A percentile compares a stretch with the other conserved stretches of the same genome.
phyloP scores from a whole-genome alignment of 202 grass and related monocot genomes.

The Setaria italica region DNA sequence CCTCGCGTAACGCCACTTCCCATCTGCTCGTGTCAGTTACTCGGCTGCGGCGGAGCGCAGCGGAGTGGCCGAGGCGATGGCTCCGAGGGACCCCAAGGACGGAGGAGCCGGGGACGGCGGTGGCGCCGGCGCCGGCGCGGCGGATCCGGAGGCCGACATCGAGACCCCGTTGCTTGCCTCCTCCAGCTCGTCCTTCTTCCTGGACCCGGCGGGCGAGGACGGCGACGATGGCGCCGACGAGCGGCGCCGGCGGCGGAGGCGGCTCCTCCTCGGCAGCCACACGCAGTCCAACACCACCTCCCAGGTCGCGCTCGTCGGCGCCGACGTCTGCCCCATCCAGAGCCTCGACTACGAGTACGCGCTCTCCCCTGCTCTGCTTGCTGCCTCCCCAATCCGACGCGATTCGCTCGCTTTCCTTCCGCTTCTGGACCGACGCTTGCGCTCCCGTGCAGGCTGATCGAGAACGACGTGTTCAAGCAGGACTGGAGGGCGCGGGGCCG shows the following conservation, averaged over 20 bases:
- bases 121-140: not conserved
- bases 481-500: constrained; percentile 72
- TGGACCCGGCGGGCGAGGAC: constrained; percentile 45
- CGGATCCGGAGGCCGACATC: constrained; percentile 48
- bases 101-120: not conserved
- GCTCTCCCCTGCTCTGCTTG: not conserved
- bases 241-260: constrained; percentile 23
- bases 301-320: constrained; percentile 86
- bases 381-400: not conserved
- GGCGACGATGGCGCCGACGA: constrained; percentile 30
- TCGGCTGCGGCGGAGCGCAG: not conserved
- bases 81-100: constrained; percentile 37
- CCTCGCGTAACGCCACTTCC: not conserved
- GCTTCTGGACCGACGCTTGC: not conserved
- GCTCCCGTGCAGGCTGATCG: constrained; percentile 64
- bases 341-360: constrained; percentile 94
- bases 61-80: constrained; percentile 33
- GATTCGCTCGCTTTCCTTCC: constrained; percentile 17
- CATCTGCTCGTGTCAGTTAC: constrained; percentile 10
- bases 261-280: constrained; percentile 46
- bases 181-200: constrained; percentile 54
- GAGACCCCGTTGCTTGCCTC: constrained; percentile 65
- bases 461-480: constrained; percentile 96
- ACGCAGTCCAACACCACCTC: constrained; percentile 76
- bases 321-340: constrained; percentile 75